These are phyloP conservation scores for Collybia mongolica DNA, from an alignment of 768 basidiomycete species.

Conservation along the genomic window DNA sequence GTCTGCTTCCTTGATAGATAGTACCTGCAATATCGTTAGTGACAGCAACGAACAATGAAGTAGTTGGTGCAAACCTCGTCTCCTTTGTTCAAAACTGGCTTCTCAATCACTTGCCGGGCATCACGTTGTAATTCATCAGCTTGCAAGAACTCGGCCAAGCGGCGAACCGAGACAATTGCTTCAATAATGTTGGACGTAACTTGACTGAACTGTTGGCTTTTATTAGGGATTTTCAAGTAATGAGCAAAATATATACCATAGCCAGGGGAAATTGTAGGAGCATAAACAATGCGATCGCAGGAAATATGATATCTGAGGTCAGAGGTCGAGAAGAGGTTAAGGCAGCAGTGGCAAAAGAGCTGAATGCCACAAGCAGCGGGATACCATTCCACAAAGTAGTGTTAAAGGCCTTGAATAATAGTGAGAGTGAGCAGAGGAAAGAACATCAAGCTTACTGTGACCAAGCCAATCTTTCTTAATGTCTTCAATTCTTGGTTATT, in stretches of 20 bases:
- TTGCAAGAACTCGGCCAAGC: constrained; percentile 71
- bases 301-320: constrained; percentile 92
- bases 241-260: constrained; percentile 49
- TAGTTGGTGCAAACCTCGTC: constrained; percentile 47
- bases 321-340: constrained; percentile 61
- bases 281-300: constrained; percentile 90
- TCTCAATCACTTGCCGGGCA: constrained; percentile 57
- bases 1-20: constrained; percentile 73
- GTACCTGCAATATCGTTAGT: constrained; percentile 35
- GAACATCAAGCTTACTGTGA: constrained; percentile 43
- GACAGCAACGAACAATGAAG: neutral
- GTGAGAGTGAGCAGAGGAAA: neutral
- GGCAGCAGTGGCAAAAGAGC: constrained; percentile 77
- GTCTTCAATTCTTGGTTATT: constrained; percentile 82
- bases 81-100: constrained; percentile 42
- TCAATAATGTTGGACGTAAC: constrained; percentile 84
- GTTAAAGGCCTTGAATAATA: constrained; percentile 47
- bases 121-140: constrained; percentile 81
- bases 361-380: constrained; percentile 76
- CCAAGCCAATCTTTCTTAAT: constrained; percentile 80
- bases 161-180: constrained; percentile 78
- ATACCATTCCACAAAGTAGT: constrained; percentile 66
- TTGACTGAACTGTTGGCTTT: constrained; percentile 51
- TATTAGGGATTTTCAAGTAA: neutral
- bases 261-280: constrained; percentile 83